Evolutionary conservation across 768 basidiomycete genomes (phyloP), one percentile per base, ranked within the genome.

Genomic region (Rhodotorula toruloides): DNA sequence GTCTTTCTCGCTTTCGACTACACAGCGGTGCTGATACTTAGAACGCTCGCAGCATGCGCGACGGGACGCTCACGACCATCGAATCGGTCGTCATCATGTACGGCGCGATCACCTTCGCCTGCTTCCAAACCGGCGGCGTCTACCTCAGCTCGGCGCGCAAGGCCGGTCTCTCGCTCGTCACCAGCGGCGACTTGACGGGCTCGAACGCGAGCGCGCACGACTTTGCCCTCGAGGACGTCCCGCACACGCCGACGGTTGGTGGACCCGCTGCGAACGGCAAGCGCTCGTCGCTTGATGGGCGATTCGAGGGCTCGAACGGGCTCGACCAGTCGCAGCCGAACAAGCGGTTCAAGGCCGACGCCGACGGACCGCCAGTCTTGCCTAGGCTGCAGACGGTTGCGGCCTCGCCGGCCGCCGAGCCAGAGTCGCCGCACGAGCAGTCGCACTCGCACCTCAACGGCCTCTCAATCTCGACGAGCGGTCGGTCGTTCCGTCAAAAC

Each of bases 61-160:
- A 68, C 39, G 68, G 72, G n/a, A 61, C 52, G 8, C 56, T 72
- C n/a, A 67, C 65, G 29, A 73, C 70, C 21, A 58, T 74, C 63
- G 74, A 74, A 17, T 70, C 67, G 17, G 74, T 74, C 54, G 70
- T 74, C 29, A 70, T 74, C 48, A 52, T 50, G 57, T 74, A 73
- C 55, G 68, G 70, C 47, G 53, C 57, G 36, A 47, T 74, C 69
- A 72, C 60, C 25, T 73, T 74, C 42, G 72, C 68, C 56, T 70
- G 72, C 62, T 74, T 74, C 61, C 67, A 73, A 53, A 72, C 68
- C 8, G 70, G 63, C n/a, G 70, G 70, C 34, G 56, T 67, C 55
- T 61, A 62, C 49, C 49, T 65, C 57, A 68, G 54, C 39, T 50
- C 59, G 40, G 56, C 50, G 22, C 68, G 49, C 21, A 61, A 64